These are phyloP conservation scores for Colletotrichum plurivorum DNA, from an alignment of 2,329 filamentous ascomycete genomes.

Conservation along the genomic window DNA sequence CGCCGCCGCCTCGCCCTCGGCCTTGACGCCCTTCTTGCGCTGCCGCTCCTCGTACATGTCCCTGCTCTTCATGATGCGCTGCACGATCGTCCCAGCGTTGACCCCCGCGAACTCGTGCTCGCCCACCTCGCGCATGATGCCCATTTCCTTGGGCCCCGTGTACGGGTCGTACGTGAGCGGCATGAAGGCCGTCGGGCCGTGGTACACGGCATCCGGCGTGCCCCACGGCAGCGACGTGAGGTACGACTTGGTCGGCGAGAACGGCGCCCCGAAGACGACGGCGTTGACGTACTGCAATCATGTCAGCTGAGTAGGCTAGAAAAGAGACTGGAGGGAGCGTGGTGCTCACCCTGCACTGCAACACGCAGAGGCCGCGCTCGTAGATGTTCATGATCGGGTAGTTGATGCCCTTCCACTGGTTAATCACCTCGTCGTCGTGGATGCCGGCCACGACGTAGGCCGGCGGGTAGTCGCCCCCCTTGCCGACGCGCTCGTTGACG, in stretches of 20 bases:
- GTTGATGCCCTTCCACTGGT: conserved; percentile 96
- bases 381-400: conserved; percentile 99
- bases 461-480: conserved; percentile 82
- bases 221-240: conserved; percentile 81
- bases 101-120: conserved; percentile 86
- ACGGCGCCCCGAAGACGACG: conserved; percentile 91
- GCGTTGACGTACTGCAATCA: conserved; percentile 82
- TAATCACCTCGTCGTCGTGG: conserved; percentile 95
- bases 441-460: conserved; percentile 93
- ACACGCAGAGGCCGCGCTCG: conserved; percentile 92
- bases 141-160: conserved; percentile 82
- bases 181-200: conserved; percentile 96
- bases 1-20: conserved; percentile 78
- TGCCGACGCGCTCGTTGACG: conserved; percentile 72
- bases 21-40: conserved; percentile 90
- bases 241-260: conserved; percentile 85
- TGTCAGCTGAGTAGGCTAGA: not conserved
- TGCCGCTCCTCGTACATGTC: conserved; percentile 93
- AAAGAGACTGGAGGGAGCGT: not conserved
- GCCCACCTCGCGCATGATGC: conserved; percentile 86
- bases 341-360: conserved; percentile 84
- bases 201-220: conserved; percentile 86
- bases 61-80: conserved; percentile 88
- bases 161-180: conserved; percentile 86
- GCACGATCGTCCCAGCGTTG: conserved; percentile 93